Conservation (phyloP, 352 stramenopile genomes). For the Pythium plurisporium region DNA sequence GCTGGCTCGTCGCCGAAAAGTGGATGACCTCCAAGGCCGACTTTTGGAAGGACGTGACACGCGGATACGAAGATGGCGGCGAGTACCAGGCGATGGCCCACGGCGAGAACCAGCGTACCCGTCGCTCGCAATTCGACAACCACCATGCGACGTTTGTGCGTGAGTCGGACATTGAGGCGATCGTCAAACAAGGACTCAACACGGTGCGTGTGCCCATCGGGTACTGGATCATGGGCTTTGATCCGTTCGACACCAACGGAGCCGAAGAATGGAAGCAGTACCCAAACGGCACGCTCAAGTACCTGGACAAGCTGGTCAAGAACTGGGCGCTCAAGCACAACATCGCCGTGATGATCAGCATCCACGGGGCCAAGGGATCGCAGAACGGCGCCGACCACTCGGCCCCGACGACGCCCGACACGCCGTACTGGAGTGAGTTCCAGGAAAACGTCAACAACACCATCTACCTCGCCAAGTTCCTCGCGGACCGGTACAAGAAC, state of each 20-base stretch:
- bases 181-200: constrained; percentile 62
- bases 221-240: constrained; percentile 75
- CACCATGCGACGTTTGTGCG: constrained; percentile 69
- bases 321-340: constrained; percentile 41
- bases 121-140: constrained; percentile 36
- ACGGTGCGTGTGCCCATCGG: constrained; percentile 76
- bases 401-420: constrained; percentile 36
- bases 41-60: constrained; percentile 48
- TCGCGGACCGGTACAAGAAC: constrained; percentile 59
- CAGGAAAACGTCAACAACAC: constrained; percentile 61
- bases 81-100: constrained; percentile 64
- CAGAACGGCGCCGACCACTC: constrained; percentile 77
- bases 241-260: constrained; percentile 42
- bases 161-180: constrained; percentile 55
- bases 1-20: constrained; percentile 72
- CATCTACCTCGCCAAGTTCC: constrained; percentile 34
- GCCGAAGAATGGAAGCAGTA: constrained; percentile 44
- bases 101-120: constrained; percentile 29
- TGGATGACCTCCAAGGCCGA: constrained; percentile 68
- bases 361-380: constrained; percentile 64
- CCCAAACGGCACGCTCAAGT: constrained; percentile 38
- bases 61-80: constrained; percentile 30
- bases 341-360: constrained; percentile 46
- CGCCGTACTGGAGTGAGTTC: constrained; percentile 41
- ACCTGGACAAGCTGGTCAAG: constrained; percentile 36